Base-by-base conservation (phyloP, 345 rosid genomes). In the Murraya koenigii region DNA sequence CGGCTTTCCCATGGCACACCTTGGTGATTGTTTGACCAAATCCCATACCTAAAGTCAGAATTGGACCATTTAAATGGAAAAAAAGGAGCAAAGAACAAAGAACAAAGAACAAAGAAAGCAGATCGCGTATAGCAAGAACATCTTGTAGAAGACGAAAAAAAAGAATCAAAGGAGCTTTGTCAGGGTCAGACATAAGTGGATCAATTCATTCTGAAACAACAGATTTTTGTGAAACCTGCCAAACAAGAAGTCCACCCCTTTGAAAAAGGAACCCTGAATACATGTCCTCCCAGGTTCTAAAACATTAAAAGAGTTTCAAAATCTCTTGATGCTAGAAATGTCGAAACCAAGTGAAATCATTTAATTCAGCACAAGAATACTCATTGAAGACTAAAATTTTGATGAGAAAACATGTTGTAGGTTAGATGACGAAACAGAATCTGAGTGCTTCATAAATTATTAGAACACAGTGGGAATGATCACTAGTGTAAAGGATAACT, bases 1-100 rank as follows among this genome's bases (percentile, higher is more conserved):
- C 84, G 66, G 91, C 87, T 67, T 69, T 90, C 56, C 91, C 91
- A 11, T 69, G 78, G 62, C 82, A 77, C 38, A 90, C 66, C 79
- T 80, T 88, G 77, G 71, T 65, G 55, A 81, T 74, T 78, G 72
- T 78, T 22, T 8, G 66, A 25, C 60, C 82, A 74, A 83, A 84
- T 58, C 90, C 90, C 79, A 66, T 77, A 44, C 75, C 93, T 87
- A 86, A 54, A 80, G 59, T 77, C 32, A 20, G 60, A 36, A 59
- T 55, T 62, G 39, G 17, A 17, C 76, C 35, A 7, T 54, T 44
- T 44, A 44, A 41, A 44, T 44, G 39, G 71, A 55, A 35, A 75
- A 23, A 70, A 77, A 47, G n/a, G 23, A 70, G 28, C 75, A 66
- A 72, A n/a, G 38, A 75, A 73, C 38, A 58, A 20, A 75, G 23